These are phyloP conservation scores for Artemisia tridentata DNA, from an alignment of 129 eudicot species.

Conservation along the genomic window DNA sequence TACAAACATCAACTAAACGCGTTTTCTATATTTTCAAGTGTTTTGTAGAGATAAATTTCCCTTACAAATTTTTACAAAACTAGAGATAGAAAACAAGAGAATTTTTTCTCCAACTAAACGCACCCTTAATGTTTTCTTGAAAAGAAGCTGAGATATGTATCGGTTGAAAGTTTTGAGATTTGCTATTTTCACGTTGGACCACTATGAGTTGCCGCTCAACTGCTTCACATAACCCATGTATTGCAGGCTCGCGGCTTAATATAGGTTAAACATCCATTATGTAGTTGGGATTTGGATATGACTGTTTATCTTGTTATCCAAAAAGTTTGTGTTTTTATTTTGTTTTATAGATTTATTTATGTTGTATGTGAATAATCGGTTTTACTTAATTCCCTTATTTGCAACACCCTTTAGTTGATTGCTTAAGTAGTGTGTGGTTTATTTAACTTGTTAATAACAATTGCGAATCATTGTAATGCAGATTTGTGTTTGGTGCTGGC, in stretches of 20 bases:
- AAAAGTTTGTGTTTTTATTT: not conserved
- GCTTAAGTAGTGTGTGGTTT: not conserved
- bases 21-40: too few relatives aligned
- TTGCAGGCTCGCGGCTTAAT: not conserved
- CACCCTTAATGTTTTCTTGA: too few relatives aligned
- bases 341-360: not conserved
- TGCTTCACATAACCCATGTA: not conserved
- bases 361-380: not conserved
- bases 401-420: not conserved
- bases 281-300: not conserved
- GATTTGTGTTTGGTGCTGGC: conserved; percentile 99
- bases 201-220: not conserved
- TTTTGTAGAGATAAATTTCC: too few relatives aligned
- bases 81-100: too few relatives aligned
- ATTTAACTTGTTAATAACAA: conserved; percentile 1
- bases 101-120: too few relatives aligned
- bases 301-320: not conserved
- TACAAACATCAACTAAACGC: too few relatives aligned
- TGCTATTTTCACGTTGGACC: not conserved
- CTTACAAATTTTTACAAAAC: too few relatives aligned
- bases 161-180: not conserved
- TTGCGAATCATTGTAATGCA: conserved; percentile 27
- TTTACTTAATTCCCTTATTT: not conserved
- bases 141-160: too few relatives aligned
- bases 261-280: too few relatives aligned